Percentiles rank a stretch among this genome's conserved stretches.
These are phyloP conservation scores for Chalciporus piperatus DNA, from an alignment of 768 basidiomycete genomes.

Conservation along the genomic window DNA sequence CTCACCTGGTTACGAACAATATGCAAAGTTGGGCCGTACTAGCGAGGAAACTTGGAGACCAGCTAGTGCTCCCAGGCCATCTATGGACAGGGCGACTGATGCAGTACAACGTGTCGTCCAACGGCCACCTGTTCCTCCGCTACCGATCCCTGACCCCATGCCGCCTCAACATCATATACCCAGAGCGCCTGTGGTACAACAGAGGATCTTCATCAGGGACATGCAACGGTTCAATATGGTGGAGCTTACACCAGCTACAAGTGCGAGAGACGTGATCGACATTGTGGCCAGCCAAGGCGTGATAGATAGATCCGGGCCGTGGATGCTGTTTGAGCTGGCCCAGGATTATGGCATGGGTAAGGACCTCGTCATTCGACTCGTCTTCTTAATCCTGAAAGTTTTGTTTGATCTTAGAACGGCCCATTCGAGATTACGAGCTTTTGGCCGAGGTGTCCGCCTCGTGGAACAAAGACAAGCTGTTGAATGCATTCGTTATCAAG, in stretches of 20 bases:
- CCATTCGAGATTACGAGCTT: conserved; percentile 85
- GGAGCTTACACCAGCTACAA: conserved; percentile 64
- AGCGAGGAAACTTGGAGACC: conserved; percentile 29
- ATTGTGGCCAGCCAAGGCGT: conserved; percentile 65
- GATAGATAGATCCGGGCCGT: conserved; percentile 63
- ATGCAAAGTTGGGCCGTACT: conserved; percentile 16
- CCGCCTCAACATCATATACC: conserved; percentile 27
- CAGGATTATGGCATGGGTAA: conserved; percentile 92
- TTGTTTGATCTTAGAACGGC: conserved; percentile 62
- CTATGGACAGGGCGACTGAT: conserved; percentile 24
- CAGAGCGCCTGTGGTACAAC: conserved; percentile 46
- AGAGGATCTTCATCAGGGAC: conserved; percentile 75
- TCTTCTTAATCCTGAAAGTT: conserved; percentile 9
- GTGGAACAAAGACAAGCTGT: conserved; percentile 82
- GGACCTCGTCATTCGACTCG: conserved; percentile 17
- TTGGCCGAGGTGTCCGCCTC: conserved; percentile 74
- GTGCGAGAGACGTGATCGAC: conserved; percentile 69
- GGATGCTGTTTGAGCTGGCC: conserved; percentile 90
- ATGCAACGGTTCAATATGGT: conserved; percentile 75
- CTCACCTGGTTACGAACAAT: conserved; percentile 16
- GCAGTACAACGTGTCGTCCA: conserved; percentile 23
- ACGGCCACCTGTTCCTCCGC: conserved; percentile 39
- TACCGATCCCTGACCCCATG: conserved; percentile 34
- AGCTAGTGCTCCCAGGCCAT: conserved; percentile 17
- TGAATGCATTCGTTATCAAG: conserved; percentile 81